Conservation (phyloP, 2,329 filamentous ascomycete species). For the Fusarium sp. region DNA sequence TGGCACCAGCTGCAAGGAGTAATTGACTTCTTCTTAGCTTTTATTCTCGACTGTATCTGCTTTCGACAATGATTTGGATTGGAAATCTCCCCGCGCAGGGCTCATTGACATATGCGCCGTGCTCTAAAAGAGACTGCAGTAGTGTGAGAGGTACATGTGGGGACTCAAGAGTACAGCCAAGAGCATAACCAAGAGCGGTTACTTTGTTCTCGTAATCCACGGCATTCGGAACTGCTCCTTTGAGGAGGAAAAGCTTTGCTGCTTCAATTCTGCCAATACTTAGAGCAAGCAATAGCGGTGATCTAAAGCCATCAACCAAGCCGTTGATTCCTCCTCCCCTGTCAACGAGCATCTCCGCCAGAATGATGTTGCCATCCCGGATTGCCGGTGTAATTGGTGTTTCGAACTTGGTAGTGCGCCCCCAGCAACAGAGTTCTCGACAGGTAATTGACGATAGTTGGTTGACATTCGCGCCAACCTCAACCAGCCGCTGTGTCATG, state of each 20-base stretch:
- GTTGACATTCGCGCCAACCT: not conserved
- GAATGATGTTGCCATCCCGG: fast-evolving
- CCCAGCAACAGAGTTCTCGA: fast-evolving
- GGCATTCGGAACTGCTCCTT: conserved; percentile 34
- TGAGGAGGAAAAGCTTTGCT: not conserved
- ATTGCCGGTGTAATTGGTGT: not conserved
- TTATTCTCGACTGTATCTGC: no score
- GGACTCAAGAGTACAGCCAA: no score
- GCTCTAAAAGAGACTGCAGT: fast-evolving
- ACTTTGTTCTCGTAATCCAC: fast-evolving
- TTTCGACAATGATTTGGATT: not conserved
- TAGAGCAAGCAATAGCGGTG: not conserved
- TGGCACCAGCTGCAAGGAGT: conserved; percentile 30
- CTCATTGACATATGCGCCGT: fast-evolving
- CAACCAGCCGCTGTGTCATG: not conserved
- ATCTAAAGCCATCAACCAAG: fast-evolving
- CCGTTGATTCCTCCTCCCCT: not conserved
- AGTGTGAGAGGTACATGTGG: fast-evolving
- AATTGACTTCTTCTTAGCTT: not conserved
- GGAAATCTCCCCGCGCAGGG: fast-evolving
- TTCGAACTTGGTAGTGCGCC: fast-evolving
- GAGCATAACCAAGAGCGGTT: not conserved
- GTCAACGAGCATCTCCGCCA: not conserved
- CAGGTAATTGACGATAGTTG: not conserved
- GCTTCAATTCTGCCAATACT: fast-evolving